Evolutionary conservation across 257 asterid species (phyloP), one percentile per base, ranked within the genome.

Genomic region (Solanum boliviense): DNA sequence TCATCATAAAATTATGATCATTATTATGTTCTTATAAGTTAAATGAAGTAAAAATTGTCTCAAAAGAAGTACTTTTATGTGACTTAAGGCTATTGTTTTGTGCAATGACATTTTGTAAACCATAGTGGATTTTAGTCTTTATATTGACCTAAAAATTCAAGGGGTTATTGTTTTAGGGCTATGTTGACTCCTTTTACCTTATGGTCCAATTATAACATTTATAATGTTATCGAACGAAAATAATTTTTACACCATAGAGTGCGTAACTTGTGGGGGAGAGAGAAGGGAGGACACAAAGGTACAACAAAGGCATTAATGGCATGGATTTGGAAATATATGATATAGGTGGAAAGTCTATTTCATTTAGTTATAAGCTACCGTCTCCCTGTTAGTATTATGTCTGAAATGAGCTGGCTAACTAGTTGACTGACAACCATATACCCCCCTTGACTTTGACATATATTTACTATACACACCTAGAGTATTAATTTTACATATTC

Each of bases 301-400:
- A 88, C 88, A 84, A 89, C 87, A 87, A 79, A 70, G 81, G 89
- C 92, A 92, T 89, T 94, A 89, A 94, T 91, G 91, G 94, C 92
- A 68, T 91, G 90, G 92, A 91, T 92, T 89, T 89, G 89, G 89
- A 89, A 89, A 92, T 90, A 91, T 92, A 82, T 87, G 93, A 72
- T 86, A 86, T 93, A 35, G 98, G 96, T 93, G 92, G 93, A 83
- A 86, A 62, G 98, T 95, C 98, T 79, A 90, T 95, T 91, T 94
- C 97, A 86, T 94, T 94, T 92, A 91, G 96, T 95, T 94, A 93
- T 90, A 87, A 90, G 87, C 92, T 90, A 90, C 90, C 90, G 88
- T 89, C 89, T 84, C 23, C 52, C 84, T 84, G 90, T 90, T 89
- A 70, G 86, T 90, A 89, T 89, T 89, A 92, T 93, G 93, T 91